These are phyloP conservation scores for Dillenia turbinata DNA, from an alignment of 164 flowering plant genomes.

Conservation along the genomic window DNA sequence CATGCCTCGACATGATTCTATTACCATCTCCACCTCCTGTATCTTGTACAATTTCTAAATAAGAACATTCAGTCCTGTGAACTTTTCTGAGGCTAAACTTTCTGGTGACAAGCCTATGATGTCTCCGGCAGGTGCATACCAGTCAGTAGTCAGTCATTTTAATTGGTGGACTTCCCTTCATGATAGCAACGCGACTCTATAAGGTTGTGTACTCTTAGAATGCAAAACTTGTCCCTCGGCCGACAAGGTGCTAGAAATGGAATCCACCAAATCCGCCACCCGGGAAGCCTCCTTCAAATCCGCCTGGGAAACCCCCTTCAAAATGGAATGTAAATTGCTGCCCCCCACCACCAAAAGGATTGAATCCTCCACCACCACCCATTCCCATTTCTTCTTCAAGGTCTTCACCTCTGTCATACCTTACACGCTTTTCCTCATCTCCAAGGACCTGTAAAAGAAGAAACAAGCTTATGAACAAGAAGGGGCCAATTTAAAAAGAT, in stretches of 20 bases:
- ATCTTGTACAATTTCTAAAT: slow-evolving; percentile 1
- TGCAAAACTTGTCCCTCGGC: not conserved
- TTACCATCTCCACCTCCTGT: not conserved
- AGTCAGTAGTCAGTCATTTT: slow-evolving; percentile 20
- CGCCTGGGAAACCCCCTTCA: slow-evolving; percentile 75
- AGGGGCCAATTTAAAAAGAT: not conserved
- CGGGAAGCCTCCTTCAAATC: slow-evolving; percentile 47
- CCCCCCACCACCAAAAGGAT: slow-evolving; percentile 81
- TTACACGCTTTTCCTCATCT: slow-evolving; percentile 82
- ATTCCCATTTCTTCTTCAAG: slow-evolving; percentile 75
- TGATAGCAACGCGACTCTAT: not conserved
- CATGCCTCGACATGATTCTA: not conserved
- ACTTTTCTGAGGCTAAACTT: slow-evolving; percentile 4
- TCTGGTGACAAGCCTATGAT: slow-evolving; percentile 8
- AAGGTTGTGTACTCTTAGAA: not conserved
- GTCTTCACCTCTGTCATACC: slow-evolving; percentile 92
- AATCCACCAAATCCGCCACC: slow-evolving; percentile 62
- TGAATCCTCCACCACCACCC: slow-evolving; percentile 77
- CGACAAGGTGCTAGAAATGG: slow-evolving; percentile 31
- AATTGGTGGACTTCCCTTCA: slow-evolving; percentile 7
- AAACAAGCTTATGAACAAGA: not conserved
- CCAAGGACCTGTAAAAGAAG: slow-evolving; percentile 59
- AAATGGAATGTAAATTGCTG: slow-evolving; percentile 79
- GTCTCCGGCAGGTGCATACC: slow-evolving; percentile 1
- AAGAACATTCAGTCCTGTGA: slow-evolving; percentile 3